These are phyloP conservation scores for Baorangia bicolor DNA, from an alignment of 768 basidiomycete genomes.

Conservation along the genomic window DNA sequence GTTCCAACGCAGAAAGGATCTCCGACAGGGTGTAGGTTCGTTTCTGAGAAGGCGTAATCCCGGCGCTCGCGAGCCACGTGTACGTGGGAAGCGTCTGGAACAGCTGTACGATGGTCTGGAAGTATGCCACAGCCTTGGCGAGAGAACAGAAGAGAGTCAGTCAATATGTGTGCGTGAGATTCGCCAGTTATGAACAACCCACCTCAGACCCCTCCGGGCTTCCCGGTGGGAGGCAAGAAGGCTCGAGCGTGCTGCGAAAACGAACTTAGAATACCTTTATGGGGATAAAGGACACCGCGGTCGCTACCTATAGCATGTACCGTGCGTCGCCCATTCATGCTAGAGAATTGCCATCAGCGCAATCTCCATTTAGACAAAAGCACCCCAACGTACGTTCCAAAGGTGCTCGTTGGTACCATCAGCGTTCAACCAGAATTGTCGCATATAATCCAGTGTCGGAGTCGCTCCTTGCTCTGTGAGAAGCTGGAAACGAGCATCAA, in stretches of 20 bases:
- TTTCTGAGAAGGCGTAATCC: conserved; percentile 64
- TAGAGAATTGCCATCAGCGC: conserved; percentile 20
- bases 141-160: background rate
- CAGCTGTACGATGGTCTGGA: conserved; percentile 53
- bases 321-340: conserved; percentile 75
- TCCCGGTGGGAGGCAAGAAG: conserved; percentile 56
- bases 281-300: background rate
- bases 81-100: conserved; percentile 75
- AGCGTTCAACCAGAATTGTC: conserved; percentile 61
- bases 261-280: background rate
- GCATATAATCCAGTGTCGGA: conserved; percentile 60
- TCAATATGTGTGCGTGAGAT: background rate
- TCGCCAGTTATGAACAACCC: background rate
- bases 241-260: conserved; percentile 50
- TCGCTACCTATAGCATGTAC: conserved; percentile 44
- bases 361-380: background rate
- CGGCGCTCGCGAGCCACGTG: conserved; percentile 64
- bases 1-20: conserved; percentile 53
- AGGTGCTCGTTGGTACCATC: conserved; percentile 61
- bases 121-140: conserved; percentile 62
- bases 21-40: conserved; percentile 56
- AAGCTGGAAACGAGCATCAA: conserved; percentile 39
- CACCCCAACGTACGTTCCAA: conserved; percentile 56
- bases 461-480: conserved; percentile 52
- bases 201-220: conserved; percentile 62